Percentiles rank a stretch among this genome's conserved stretches.
Conservation (phyloP, 768 basidiomycete species). For the Lentinula edodes region DNA sequence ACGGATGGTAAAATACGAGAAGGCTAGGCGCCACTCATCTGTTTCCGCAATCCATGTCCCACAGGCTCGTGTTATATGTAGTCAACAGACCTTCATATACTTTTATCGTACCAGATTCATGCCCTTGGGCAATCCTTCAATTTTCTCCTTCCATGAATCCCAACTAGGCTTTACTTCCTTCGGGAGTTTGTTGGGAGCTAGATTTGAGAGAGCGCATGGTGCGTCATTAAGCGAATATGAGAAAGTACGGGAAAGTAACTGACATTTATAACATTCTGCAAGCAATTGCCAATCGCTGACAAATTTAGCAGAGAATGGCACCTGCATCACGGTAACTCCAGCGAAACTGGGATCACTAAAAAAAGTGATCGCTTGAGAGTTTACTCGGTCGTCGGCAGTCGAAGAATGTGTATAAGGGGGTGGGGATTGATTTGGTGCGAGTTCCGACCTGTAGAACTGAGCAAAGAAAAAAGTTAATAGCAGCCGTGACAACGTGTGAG, state of each 20-base stretch:
- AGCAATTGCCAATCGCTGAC: background rate
- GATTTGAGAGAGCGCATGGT: background rate
- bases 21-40: too few relatives aligned
- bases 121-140: background rate
- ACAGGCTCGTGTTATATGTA: too few relatives aligned
- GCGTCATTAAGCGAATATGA: background rate
- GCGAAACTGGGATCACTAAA: too few relatives aligned
- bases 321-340: background rate
- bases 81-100: background rate
- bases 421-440: too few relatives aligned
- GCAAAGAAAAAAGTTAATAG: too few relatives aligned
- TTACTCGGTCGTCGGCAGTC: too few relatives aligned
- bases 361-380: too few relatives aligned
- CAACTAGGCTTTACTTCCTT: background rate
- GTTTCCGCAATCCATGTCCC: too few relatives aligned
- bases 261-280: background rate
- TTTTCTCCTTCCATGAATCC: background rate
- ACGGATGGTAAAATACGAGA: too few relatives aligned
- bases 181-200: background rate
- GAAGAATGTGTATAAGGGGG: too few relatives aligned
- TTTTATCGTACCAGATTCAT: background rate
- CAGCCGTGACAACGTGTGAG: too few relatives aligned
- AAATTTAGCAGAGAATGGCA: background rate
- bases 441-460: too few relatives aligned
- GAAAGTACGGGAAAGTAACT: background rate